These are phyloP conservation scores for Petunia hybrid DNA, from an alignment of 305 asterid species.

Conservation along the genomic window DNA sequence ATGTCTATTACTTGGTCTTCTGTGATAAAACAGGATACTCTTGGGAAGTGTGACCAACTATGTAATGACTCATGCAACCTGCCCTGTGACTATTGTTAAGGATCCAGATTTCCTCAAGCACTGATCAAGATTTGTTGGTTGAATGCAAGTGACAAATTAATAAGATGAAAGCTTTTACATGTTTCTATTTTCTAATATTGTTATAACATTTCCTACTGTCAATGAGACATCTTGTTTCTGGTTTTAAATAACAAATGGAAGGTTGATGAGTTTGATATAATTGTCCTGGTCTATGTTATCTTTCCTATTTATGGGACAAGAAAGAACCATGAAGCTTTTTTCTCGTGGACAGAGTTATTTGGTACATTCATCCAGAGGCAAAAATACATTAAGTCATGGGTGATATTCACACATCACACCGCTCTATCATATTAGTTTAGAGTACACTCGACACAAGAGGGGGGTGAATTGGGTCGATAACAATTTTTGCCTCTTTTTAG, in stretches of 20 bases:
- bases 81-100: constrained; percentile 87
- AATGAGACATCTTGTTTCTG: not conserved
- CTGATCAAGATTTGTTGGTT: constrained; percentile 36
- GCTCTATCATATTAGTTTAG: too few species aligned
- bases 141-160: not conserved
- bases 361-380: not conserved
- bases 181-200: not conserved
- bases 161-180: constrained; percentile 1
- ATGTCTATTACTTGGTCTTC: not conserved
- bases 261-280: not conserved
- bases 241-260: not conserved
- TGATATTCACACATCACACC: too few species aligned
- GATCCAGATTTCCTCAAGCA: constrained; percentile 64
- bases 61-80: constrained; percentile 63
- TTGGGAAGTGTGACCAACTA: constrained; percentile 90
- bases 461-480: too few species aligned
- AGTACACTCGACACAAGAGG: too few species aligned
- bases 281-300: not conserved
- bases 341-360: not conserved
- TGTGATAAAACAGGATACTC: constrained; percentile 60
- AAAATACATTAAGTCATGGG: too few species aligned
- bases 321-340: not conserved
- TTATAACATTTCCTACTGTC: not conserved
- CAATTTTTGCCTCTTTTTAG: too few species aligned
- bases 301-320: not conserved